Percentiles rank a stretch among this genome's conserved stretches.
Evolutionary conservation across 2,329 filamentous ascomycete species (phyloP).

Genomic region (Pestalotiopsis sp.): DNA sequence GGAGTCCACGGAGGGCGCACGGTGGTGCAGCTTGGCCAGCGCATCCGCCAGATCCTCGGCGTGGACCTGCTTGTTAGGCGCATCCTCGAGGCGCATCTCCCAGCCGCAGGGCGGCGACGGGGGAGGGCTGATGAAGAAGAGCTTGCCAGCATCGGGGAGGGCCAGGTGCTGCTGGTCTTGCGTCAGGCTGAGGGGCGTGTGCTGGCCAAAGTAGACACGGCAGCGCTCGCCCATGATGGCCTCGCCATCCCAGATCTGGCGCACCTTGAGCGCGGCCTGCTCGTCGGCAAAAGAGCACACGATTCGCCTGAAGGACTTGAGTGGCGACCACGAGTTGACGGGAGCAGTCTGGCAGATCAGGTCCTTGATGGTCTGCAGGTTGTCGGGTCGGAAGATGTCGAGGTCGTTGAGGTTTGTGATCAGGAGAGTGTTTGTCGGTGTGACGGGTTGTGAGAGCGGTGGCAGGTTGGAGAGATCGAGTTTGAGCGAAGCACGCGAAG

Average conservation of each 20-base stretch:
- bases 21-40: constrained; percentile 62
- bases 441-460: constrained; percentile 69
- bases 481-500: constrained; percentile 58
- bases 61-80: constrained; percentile 71
- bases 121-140: constrained; percentile 74
- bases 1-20: constrained; percentile 26
- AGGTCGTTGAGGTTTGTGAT: constrained; percentile 78
- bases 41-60: constrained; percentile 71
- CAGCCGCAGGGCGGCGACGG: constrained; percentile 72
- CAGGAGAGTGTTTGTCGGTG: constrained; percentile 81
- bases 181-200: constrained; percentile 54
- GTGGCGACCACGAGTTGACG: constrained; percentile 77
- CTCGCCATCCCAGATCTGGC: constrained; percentile 75
- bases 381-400: constrained; percentile 74
- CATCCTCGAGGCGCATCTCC: constrained; percentile 69
- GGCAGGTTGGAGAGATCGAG: constrained; percentile 77
- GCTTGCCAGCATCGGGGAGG: constrained; percentile 70
- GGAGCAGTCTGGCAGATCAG: constrained; percentile 71
- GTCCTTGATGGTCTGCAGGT: constrained; percentile 72
- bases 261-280: constrained; percentile 71
- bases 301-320: constrained; percentile 83
- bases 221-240: constrained; percentile 70
- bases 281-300: constrained; percentile 76
- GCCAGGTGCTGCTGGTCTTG: constrained; percentile 61
- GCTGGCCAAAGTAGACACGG: constrained; percentile 69